phyloP scores from a whole-genome alignment of 2,329 filamentous ascomycete species.

The Hysterium pulicare region DNA sequence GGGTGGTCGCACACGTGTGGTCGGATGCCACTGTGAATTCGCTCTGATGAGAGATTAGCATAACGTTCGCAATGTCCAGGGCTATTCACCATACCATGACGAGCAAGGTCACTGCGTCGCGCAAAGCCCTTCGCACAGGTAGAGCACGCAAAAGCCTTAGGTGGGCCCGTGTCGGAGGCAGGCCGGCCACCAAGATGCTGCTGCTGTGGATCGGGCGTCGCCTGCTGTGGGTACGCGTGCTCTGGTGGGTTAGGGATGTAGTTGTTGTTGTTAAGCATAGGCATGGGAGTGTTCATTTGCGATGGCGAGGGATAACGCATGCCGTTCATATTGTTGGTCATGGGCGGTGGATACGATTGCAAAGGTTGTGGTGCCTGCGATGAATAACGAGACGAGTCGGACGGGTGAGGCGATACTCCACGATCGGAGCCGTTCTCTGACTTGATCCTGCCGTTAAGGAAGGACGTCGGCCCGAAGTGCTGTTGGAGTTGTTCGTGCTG shows the following conservation, averaged over 20 bases:
- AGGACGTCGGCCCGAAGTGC: constrained; percentile 47
- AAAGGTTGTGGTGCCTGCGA: constrained; percentile 54
- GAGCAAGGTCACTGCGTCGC: constrained; percentile 84
- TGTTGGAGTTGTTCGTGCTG: constrained; percentile 40
- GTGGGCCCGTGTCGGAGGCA: constrained; percentile 48
- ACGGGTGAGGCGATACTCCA: constrained; percentile 53
- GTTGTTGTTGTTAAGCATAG: constrained; percentile 55
- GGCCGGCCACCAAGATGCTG: constrained; percentile 42
- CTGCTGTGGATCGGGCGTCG: constrained; percentile 35
- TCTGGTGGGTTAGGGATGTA: constrained; percentile 51
- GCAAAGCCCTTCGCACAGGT: constrained; percentile 92
- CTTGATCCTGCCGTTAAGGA: constrained; percentile 51
- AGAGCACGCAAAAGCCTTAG: constrained; percentile 82
- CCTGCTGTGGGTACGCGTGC: constrained; percentile 44
- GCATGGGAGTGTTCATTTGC: constrained; percentile 50
- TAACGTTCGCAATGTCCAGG: constrained; percentile 28
- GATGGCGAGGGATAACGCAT: constrained; percentile 55
- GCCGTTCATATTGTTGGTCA: constrained; percentile 49
- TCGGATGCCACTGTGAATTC: constrained; percentile 87
- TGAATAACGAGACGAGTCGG: constrained; percentile 56
- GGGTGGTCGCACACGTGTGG: constrained; percentile 91
- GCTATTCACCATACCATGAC: constrained; percentile 70
- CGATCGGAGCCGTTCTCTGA: constrained; percentile 60
- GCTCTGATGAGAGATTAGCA: constrained; percentile 57
- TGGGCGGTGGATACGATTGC: constrained; percentile 45